Evolutionary conservation across 192 early-diverging fungal species (phyloP).

Genomic region (Mortierella hygrophila): DNA sequence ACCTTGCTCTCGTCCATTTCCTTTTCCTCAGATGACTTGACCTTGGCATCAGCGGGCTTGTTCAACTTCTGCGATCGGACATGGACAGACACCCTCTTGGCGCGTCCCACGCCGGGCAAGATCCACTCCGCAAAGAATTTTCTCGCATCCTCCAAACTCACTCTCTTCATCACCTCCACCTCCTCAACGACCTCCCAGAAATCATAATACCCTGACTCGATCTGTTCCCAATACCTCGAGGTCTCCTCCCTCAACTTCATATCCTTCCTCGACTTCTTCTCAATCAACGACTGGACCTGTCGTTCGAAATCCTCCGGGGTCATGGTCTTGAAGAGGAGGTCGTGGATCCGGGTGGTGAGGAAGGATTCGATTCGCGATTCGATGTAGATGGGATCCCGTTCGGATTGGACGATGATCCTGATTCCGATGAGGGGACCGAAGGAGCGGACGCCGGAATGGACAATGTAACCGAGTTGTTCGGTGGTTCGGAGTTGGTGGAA

Average conservation of each 20-base stretch:
- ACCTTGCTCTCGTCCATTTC: conserved; percentile 1
- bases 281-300: conserved; percentile 74
- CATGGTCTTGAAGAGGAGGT: conserved; percentile 64
- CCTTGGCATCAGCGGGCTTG: background rate
- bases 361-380: conserved; percentile 81
- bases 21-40: background rate
- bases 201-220: conserved; percentile 78
- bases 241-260: conserved; percentile 85
- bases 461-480: conserved; percentile 81
- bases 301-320: conserved; percentile 72
- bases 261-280: conserved; percentile 75
- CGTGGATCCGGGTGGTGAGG: conserved; percentile 54
- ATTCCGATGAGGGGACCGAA: conserved; percentile 72
- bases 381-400: conserved; percentile 81
- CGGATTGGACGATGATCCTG: conserved; percentile 86
- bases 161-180: conserved; percentile 1
- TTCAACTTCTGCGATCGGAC: conserved; percentile 55
- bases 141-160: conserved; percentile 33
- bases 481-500: conserved; percentile 93
- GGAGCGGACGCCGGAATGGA: conserved; percentile 65
- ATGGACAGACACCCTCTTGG: conserved; percentile 57
- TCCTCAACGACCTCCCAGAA: conserved; percentile 46
- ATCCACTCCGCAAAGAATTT: conserved; percentile 25
- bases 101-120: background rate
- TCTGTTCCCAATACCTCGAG: conserved; percentile 73